phyloP scores from a whole-genome alignment of 1,284 basidiomycete species.

The Puccinia sorghi region DNA sequence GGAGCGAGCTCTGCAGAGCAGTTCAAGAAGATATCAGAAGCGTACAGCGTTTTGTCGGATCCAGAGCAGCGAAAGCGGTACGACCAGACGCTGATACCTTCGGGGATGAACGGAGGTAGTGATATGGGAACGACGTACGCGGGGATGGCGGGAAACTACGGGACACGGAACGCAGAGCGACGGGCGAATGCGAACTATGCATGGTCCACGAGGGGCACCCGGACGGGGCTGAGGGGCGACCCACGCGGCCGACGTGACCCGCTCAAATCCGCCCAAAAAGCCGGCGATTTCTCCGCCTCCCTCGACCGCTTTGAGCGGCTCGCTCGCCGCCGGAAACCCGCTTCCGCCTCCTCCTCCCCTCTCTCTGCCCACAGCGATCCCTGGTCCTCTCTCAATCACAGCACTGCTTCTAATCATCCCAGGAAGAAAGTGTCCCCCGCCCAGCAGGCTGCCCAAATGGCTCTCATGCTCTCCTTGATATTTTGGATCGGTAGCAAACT shows the following conservation, averaged over 20 bases:
- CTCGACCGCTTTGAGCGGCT: conserved; percentile 37
- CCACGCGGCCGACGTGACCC: not conserved
- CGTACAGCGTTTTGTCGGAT: conserved; percentile 32
- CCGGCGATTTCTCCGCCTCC: conserved; percentile 16
- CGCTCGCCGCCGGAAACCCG: not conserved
- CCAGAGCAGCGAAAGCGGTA: conserved; percentile 5
- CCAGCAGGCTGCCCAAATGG: conserved; percentile 17
- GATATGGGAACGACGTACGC: not conserved
- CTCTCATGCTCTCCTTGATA: conserved; percentile 39
- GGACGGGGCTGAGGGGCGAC: not conserved
- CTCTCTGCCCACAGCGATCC: not conserved
- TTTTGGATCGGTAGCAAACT: conserved; percentile 35
- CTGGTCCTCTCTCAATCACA: not conserved
- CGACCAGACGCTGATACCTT: not conserved
- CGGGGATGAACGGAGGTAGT: not conserved
- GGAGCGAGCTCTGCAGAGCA: not conserved
- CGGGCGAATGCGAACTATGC: conserved; percentile 38
- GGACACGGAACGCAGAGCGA: not conserved
- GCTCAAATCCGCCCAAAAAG: not conserved
- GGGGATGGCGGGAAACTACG: conserved; percentile 2
- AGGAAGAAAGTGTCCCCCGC: conserved; percentile 10
- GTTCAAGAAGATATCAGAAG: conserved; percentile 36
- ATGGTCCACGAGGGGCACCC: conserved; percentile 24
- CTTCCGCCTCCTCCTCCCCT: not conserved
- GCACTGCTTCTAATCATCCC: not conserved